A percentile compares a stretch with the other conserved stretches of the same genome.
phyloP scores from a whole-genome alignment of 2,329 filamentous ascomycete genomes.

The Fusarium humuli region DNA sequence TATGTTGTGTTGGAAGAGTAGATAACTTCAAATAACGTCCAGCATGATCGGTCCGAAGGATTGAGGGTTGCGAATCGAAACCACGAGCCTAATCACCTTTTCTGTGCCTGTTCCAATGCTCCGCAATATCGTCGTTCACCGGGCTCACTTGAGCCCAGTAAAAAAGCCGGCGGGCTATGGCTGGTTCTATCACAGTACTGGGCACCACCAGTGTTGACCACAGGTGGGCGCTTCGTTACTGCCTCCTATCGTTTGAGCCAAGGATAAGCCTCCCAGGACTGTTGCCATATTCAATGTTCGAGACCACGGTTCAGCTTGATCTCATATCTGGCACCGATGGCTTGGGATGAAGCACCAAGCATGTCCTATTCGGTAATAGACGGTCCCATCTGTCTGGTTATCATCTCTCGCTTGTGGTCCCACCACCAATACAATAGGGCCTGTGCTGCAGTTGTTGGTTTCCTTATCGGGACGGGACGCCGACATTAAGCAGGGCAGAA shows the following conservation, averaged over 20 bases:
- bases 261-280: neutral
- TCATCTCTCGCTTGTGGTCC: conserved; percentile 9
- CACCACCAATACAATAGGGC: conserved; percentile 3
- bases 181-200: neutral
- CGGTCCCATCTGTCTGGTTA: conserved; percentile 4
- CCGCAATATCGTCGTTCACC: conserved; percentile 1
- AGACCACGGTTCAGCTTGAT: neutral
- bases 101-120: neutral
- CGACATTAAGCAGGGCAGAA: conserved; percentile 9
- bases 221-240: conserved; percentile 1
- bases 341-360: neutral
- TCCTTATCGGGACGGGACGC: conserved; percentile 16
- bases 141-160: conserved; percentile 3
- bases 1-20: conserved; percentile 1
- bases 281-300: neutral
- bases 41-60: neutral
- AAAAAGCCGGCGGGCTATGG: neutral
- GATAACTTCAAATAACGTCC: neutral
- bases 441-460: conserved; percentile 9
- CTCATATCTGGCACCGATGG: neutral
- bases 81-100: conserved; percentile 21
- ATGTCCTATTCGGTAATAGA: neutral
- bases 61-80: conserved; percentile 1
- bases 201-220: neutral
- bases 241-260: conserved; percentile 1